Conservation (phyloP, 257 asterid species). For the Nicotiana knightiana region DNA sequence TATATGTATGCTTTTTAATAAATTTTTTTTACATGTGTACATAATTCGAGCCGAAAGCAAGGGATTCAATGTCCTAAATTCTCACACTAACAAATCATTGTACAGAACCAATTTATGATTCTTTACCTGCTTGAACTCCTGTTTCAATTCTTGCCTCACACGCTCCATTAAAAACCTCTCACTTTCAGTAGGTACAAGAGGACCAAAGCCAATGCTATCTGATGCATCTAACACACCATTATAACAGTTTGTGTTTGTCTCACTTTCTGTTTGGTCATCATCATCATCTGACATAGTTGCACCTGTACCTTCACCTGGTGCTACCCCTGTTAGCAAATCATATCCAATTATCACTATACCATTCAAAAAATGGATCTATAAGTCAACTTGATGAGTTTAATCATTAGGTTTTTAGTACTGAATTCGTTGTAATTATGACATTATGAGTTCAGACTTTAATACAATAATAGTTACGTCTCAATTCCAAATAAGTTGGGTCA, state of each 20-base stretch:
- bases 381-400: neutral
- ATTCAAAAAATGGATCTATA: too few relatives aligned
- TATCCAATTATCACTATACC: neutral
- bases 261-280: constrained; percentile 42
- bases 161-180: constrained; percentile 58
- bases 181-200: constrained; percentile 44
- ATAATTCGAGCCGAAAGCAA: neutral
- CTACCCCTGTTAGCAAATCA: constrained; percentile 27
- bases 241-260: constrained; percentile 36
- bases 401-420: too few relatives aligned
- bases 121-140: constrained; percentile 41
- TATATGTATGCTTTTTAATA: too few relatives aligned
- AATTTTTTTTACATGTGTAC: too few relatives aligned
- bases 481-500: too few relatives aligned
- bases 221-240: constrained; percentile 36
- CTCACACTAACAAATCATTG: neutral
- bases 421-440: neutral
- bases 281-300: constrained; percentile 57
- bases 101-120: neutral
- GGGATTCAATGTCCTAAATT: neutral
- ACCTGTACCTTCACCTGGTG: constrained; percentile 57
- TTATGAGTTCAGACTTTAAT: neutral
- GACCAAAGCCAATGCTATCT: constrained; percentile 44
- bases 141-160: constrained; percentile 51
- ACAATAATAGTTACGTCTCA: neutral